A percentile compares a stretch with the other conserved stretches of the same genome.
phyloP scores from a whole-genome alignment of 116 monocot genomes.

The Phalaenopsis hybrid region DNA sequence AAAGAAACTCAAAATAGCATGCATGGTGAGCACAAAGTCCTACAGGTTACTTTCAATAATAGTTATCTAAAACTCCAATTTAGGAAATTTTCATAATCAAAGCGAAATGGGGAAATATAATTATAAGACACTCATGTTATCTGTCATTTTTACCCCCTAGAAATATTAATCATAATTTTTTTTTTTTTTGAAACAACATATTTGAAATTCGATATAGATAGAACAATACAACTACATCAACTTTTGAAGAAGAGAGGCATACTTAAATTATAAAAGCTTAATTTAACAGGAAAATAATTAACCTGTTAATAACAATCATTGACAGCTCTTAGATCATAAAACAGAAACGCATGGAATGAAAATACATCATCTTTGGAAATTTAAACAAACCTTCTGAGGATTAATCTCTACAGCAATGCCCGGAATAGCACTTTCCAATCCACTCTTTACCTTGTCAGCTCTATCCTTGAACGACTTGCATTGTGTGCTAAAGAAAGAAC shows the following conservation, averaged over 20 bases:
- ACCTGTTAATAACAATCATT: neutral
- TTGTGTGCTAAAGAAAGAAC: slow-evolving; percentile 44
- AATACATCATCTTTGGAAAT: neutral
- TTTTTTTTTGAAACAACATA: too few relatives aligned
- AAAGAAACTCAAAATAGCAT: neutral
- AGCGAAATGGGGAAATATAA: neutral
- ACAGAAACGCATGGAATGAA: neutral
- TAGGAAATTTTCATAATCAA: neutral
- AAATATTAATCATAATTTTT: too few relatives aligned
- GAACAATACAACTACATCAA: neutral
- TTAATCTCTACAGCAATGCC: slow-evolving; percentile 60
- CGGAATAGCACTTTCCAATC: slow-evolving; percentile 45
- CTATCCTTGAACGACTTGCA: slow-evolving; percentile 75
- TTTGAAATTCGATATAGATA: neutral
- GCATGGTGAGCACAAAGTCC: neutral
- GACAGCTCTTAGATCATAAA: neutral
- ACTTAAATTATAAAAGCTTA: neutral
- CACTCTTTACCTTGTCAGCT: slow-evolving; percentile 65
- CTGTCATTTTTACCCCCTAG: too few relatives aligned
- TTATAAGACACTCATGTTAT: too few relatives aligned
- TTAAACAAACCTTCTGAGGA: slow-evolving; percentile 69
- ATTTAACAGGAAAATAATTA: neutral
- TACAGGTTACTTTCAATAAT: neutral
- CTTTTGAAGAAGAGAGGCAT: neutral
- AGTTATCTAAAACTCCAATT: neutral